These are phyloP conservation scores for Phytophthora cryptogea DNA, from an alignment of 352 stramenopile genomes.

Conservation along the genomic window DNA sequence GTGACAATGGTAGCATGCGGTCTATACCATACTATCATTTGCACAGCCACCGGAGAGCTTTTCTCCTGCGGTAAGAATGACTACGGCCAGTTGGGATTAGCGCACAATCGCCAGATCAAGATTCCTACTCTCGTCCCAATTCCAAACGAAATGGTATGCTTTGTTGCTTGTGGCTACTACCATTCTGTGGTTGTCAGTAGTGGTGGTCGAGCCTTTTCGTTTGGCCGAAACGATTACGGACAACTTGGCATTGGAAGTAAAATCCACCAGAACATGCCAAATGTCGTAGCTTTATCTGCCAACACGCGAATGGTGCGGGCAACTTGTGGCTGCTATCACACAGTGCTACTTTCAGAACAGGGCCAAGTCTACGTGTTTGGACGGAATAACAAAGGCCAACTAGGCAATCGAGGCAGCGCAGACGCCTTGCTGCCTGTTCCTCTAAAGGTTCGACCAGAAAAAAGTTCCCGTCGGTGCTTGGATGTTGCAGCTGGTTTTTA, in stretches of 20 bases:
- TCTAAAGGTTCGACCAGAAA: slow-evolving; percentile 82
- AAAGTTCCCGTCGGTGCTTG: slow-evolving; percentile 75
- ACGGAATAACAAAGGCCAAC: slow-evolving; percentile 89
- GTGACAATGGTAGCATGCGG: slow-evolving; percentile 81
- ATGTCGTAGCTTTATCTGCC: slow-evolving; percentile 66
- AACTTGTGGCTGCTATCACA: slow-evolving; percentile 89
- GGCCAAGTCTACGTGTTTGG: slow-evolving; percentile 87
- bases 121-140: slow-evolving; percentile 56
- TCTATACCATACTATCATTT: slow-evolving; percentile 86
- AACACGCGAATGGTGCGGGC: slow-evolving; percentile 73
- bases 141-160: slow-evolving; percentile 77
- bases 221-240: slow-evolving; percentile 89
- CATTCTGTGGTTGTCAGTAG: slow-evolving; percentile 79
- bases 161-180: slow-evolving; percentile 88
- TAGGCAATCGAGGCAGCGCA: slow-evolving; percentile 83
- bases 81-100: slow-evolving; percentile 83
- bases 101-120: slow-evolving; percentile 83
- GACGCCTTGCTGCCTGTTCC: slow-evolving; percentile 83
- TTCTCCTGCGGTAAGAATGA: slow-evolving; percentile 90
- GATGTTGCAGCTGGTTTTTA: slow-evolving; percentile 89
- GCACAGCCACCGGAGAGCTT: slow-evolving; percentile 65
- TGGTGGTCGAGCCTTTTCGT: slow-evolving; percentile 69
- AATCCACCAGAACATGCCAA: slow-evolving; percentile 79
- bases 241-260: slow-evolving; percentile 88
- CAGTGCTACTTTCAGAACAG: slow-evolving; percentile 82